A percentile compares a stretch with the other conserved stretches of the same genome.
These are phyloP conservation scores for Fusarium cicatricum DNA, from an alignment of 2,329 filamentous ascomycete genomes.

Conservation along the genomic window DNA sequence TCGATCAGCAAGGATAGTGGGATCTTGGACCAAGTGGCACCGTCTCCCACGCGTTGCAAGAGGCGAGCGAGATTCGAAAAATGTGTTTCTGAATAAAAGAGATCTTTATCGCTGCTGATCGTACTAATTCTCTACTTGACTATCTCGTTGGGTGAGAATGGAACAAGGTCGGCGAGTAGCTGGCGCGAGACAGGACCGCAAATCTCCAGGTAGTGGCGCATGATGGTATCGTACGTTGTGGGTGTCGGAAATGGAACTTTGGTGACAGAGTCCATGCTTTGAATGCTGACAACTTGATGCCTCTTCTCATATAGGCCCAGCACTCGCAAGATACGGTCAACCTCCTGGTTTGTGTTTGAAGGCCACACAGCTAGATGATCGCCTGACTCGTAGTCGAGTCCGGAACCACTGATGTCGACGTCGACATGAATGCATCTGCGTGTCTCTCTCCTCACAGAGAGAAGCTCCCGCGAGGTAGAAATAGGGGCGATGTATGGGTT, in stretches of 20 bases:
- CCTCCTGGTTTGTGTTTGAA: slow-evolving; percentile 49
- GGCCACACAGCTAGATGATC: slow-evolving; percentile 53
- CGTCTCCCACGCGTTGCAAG: slow-evolving; percentile 25
- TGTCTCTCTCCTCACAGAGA: no score
- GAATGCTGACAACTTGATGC: slow-evolving; percentile 38
- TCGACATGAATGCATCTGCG: slow-evolving; percentile 49
- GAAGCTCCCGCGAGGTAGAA: no score
- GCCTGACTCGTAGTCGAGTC: slow-evolving; percentile 50
- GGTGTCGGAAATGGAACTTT: slow-evolving; percentile 48
- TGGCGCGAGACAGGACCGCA: slow-evolving; percentile 50
- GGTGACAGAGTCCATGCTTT: slow-evolving; percentile 29
- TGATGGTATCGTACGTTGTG: slow-evolving; percentile 49
- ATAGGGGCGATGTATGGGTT: no score
- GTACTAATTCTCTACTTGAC: no score
- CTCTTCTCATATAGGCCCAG: slow-evolving; percentile 37
- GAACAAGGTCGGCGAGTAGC: slow-evolving; percentile 45
- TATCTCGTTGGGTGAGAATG: slow-evolving; percentile 65
- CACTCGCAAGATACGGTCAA: slow-evolving; percentile 41
- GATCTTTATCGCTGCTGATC: no score
- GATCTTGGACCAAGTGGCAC: slow-evolving; percentile 32
- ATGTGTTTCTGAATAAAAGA: no score
- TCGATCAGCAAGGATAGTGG: slow-evolving; percentile 62
- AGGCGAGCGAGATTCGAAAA: no score
- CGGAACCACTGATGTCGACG: slow-evolving; percentile 44
- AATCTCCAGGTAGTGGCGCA: slow-evolving; percentile 58